phyloP scores from a whole-genome alignment of 208 protist species.

The Histomonas meleagridis region DNA sequence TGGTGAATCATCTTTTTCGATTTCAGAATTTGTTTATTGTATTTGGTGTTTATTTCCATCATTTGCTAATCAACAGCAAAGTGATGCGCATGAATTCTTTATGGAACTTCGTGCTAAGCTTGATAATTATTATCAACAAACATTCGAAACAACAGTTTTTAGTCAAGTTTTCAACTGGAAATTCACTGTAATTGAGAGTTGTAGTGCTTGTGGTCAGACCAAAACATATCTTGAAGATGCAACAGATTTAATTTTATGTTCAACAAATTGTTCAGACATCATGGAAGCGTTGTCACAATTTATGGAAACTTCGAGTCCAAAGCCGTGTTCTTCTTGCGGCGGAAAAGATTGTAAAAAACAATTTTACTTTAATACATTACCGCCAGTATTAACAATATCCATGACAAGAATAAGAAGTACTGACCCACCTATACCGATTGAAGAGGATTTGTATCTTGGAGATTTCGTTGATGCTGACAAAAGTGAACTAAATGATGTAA shows the following conservation, averaged over 20 bases:
- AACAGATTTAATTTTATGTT: not conserved
- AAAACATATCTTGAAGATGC: not conserved
- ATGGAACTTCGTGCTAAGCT: not conserved
- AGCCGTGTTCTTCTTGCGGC: not conserved
- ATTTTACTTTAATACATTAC: conserved; percentile 29
- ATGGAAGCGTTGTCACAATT: not conserved
- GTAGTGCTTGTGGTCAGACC: not conserved
- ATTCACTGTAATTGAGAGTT: conserved; percentile 3
- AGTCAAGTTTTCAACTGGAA: not conserved
- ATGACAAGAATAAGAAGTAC: not conserved
- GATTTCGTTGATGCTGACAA: not conserved
- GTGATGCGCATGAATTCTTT: conserved; percentile 11
- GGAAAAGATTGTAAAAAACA: not conserved
- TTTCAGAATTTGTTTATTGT: not conserved
- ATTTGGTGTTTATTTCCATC: not conserved
- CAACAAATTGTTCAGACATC: not conserved
- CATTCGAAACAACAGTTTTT: not conserved
- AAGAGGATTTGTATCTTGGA: not conserved
- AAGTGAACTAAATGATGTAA: not conserved
- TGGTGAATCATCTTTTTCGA: not conserved
- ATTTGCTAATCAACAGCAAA: not conserved
- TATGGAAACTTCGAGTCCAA: not conserved
- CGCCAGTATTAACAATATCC: not conserved
- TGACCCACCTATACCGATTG: not conserved
- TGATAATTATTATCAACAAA: conserved; percentile 23